Conservation (phyloP, 2,329 filamentous ascomycete genomes). For the Sclerotinia sclerotiorum region DNA sequence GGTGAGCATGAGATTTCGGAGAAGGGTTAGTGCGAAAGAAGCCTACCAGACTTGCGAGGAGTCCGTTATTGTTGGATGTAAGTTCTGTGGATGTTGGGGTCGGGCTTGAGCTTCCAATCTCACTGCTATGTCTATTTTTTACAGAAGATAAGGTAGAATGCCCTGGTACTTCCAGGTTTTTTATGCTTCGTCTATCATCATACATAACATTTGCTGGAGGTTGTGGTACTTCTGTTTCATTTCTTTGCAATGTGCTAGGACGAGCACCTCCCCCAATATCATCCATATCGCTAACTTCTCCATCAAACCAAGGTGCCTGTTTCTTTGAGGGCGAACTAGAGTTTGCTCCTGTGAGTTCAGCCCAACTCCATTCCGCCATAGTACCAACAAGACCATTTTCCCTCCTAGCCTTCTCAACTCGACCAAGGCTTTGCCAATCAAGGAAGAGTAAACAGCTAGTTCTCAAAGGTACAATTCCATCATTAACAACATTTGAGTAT, state of each 20-base stretch:
- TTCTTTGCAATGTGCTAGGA: constrained; percentile 47
- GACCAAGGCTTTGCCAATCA: constrained; percentile 91
- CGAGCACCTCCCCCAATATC: constrained; percentile 35
- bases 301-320: constrained; percentile 30
- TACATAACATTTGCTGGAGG: constrained; percentile 64
- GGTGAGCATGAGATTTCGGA: constrained; percentile 50
- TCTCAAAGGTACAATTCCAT: constrained; percentile 90
- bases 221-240: constrained; percentile 63
- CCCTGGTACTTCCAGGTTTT: constrained; percentile 42
- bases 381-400: constrained; percentile 92
- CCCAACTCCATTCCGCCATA: constrained; percentile 91
- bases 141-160: constrained; percentile 30
- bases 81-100: constrained; percentile 23
- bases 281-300: constrained; percentile 31
- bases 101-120: constrained; percentile 24
- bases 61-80: constrained; percentile 47
- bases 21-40: constrained; percentile 66
- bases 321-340: constrained; percentile 35
- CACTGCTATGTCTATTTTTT: constrained; percentile 16
- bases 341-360: constrained; percentile 78
- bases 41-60: constrained; percentile 59
- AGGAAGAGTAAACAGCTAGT: constrained; percentile 96
- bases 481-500: constrained; percentile 97
- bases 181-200: constrained; percentile 62
- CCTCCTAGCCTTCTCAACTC: constrained; percentile 89